phyloP scores from a whole-genome alignment of 1,284 basidiomycete genomes.

The Thecaphora thlaspeos region DNA sequence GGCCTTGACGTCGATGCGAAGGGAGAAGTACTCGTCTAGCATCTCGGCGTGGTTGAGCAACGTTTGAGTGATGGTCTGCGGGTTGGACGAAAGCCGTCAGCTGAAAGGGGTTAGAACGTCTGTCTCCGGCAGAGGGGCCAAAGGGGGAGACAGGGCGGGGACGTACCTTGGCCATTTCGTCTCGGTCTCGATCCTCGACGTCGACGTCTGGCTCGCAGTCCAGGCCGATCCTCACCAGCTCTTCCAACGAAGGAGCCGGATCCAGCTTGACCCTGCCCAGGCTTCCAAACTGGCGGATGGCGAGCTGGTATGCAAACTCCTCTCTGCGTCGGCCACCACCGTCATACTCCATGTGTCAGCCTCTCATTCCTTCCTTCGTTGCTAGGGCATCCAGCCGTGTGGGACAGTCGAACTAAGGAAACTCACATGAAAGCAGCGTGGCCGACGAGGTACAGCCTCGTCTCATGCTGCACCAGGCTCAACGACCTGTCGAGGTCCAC shows the following conservation, averaged over 20 bases:
- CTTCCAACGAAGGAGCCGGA: slow-evolving; percentile 73
- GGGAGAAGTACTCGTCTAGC: slow-evolving; percentile 87
- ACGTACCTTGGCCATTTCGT: slow-evolving; percentile 64
- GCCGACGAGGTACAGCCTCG: slow-evolving; percentile 84
- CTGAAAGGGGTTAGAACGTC: no score
- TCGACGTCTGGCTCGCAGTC: slow-evolving; percentile 65
- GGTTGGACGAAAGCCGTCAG: no score
- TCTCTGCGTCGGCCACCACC: no score
- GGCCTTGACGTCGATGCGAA: slow-evolving; percentile 63
- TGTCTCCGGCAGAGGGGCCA: no score
- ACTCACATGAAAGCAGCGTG: slow-evolving; percentile 62
- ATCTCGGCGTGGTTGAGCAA: slow-evolving; percentile 69
- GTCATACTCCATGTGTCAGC: no score
- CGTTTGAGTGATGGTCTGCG: slow-evolving; percentile 44
- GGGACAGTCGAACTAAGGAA: background rate
- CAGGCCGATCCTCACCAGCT: slow-evolving; percentile 75
- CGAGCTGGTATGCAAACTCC: slow-evolving; percentile 93
- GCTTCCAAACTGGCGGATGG: slow-evolving; percentile 85
- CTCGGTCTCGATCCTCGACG: slow-evolving; percentile 48
- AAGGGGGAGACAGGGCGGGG: no score
- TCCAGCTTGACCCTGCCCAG: slow-evolving; percentile 74
- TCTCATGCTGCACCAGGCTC: slow-evolving; percentile 82
- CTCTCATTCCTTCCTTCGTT: no score
- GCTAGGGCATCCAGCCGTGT: no score
- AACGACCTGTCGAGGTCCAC: slow-evolving; percentile 75